Evolutionary conservation across 176 grass and related monocot genomes (phyloP).

Genomic region (Avena sativa): DNA sequence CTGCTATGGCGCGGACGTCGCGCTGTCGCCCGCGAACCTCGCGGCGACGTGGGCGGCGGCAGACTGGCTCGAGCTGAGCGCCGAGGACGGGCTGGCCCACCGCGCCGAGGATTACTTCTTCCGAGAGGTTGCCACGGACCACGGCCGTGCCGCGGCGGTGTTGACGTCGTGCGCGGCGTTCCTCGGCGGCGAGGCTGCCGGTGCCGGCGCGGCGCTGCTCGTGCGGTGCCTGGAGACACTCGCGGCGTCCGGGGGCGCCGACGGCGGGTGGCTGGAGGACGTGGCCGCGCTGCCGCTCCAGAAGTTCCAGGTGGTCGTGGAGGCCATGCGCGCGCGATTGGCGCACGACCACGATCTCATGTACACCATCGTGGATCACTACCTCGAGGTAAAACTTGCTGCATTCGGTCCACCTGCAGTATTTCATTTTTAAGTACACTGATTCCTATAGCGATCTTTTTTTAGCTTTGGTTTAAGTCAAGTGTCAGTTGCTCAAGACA

Average conservation of each 20-base stretch:
- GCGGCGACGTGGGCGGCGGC: constrained; percentile 51
- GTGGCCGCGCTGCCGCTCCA: constrained; percentile 54
- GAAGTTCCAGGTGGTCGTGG: constrained; percentile 56
- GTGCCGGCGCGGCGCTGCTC: constrained; percentile 49
- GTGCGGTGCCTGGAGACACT: constrained; percentile 77
- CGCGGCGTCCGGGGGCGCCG: constrained; percentile 37
- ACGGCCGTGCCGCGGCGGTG: constrained; percentile 45
- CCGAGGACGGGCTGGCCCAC: constrained; percentile 40
- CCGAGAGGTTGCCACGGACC: constrained; percentile 70
- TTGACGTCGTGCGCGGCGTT: constrained; percentile 58
- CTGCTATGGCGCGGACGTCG: constrained; percentile 61
- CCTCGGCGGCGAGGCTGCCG: constrained; percentile 53
- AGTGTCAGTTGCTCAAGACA: constrained; percentile 4
- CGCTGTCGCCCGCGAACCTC: constrained; percentile 57
- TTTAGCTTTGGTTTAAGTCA: constrained; percentile 7
- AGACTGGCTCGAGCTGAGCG: constrained; percentile 74
- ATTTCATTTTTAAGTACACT: not conserved
- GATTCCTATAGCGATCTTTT: not conserved
- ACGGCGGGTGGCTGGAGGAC: constrained; percentile 69
- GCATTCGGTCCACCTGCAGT: not conserved
- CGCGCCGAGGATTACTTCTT: constrained; percentile 79
- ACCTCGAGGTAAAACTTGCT: constrained; percentile 60
- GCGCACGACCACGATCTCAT: constrained; percentile 84
- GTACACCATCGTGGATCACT: constrained; percentile 80
- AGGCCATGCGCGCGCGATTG: constrained; percentile 66